phyloP scores from a whole-genome alignment of 805 yeast species.

The Metschnikowia orientalis region DNA sequence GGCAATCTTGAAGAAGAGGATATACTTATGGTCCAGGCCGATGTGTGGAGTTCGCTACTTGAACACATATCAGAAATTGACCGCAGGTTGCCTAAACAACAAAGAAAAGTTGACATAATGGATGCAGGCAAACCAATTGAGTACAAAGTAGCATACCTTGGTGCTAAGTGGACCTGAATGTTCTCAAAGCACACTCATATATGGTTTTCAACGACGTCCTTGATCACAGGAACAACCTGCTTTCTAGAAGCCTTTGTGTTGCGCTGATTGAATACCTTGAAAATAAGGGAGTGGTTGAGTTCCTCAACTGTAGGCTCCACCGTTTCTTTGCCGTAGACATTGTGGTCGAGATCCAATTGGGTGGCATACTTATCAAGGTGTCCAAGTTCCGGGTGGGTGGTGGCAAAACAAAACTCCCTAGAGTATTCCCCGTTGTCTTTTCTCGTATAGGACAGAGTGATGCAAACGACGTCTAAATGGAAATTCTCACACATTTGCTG shows the following conservation, averaged over 20 bases:
- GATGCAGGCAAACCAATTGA: conserved; percentile 10
- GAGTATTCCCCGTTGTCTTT: conserved; percentile 29
- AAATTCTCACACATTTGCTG: conserved; percentile 17
- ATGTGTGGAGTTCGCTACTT: conserved; percentile 10
- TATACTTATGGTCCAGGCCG: conserved; percentile 10
- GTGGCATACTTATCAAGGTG: conserved; percentile 20
- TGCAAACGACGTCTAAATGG: conserved; percentile 29
- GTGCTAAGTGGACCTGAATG: too few species aligned
- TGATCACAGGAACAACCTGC: conserved; percentile 71
- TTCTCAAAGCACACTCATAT: too few species aligned
- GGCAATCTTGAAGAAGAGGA: conserved; percentile 9
- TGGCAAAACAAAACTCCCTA: conserved; percentile 32
- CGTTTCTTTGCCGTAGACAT: conserved; percentile 21
- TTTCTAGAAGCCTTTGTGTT: conserved; percentile 71
- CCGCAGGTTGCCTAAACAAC: conserved; percentile 8
- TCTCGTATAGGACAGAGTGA: conserved; percentile 38
- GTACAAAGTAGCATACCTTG: conserved; percentile 25
- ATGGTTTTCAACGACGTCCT: conserved; percentile 25
- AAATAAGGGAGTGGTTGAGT: conserved; percentile 10
- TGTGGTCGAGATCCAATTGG: conserved; percentile 23
- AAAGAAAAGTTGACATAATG: conserved; percentile 6
- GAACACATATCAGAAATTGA: conserved; percentile 8
- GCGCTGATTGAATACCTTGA: conserved; percentile 39
- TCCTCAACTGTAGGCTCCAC: conserved; percentile 14
- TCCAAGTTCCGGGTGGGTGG: conserved; percentile 14